These are phyloP conservation scores for Calamus simplicifolius DNA, from an alignment of 176 grass and related monocot genomes.

Conservation along the genomic window DNA sequence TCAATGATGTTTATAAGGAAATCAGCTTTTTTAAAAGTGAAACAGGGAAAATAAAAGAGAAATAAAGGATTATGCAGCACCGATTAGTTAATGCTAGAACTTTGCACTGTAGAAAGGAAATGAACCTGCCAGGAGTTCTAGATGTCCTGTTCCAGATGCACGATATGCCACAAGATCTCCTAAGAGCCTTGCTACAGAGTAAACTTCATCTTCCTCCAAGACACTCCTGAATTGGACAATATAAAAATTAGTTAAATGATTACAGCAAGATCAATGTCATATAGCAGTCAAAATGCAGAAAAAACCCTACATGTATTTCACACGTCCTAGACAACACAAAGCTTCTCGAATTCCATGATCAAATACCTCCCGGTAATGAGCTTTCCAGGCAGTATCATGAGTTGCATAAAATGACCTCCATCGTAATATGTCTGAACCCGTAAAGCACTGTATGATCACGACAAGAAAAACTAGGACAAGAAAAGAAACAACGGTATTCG, in stretches of 20 bases:
- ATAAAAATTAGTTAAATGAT: constrained; percentile 3
- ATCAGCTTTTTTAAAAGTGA: not conserved
- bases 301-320: constrained; percentile 77
- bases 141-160: constrained; percentile 96
- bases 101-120: not conserved
- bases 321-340: constrained; percentile 88
- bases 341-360: constrained; percentile 96
- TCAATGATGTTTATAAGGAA: too few relatives aligned
- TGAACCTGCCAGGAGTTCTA: constrained; percentile 86
- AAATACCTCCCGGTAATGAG: constrained; percentile 97
- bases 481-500: constrained; percentile 52
- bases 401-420: constrained; percentile 97
- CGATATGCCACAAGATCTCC: constrained; percentile 99
- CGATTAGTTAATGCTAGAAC: not conserved
- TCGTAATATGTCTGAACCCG: constrained; percentile 78
- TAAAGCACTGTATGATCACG: constrained; percentile 78
- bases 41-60: not conserved
- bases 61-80: too few relatives aligned
- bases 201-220: constrained; percentile 92
- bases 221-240: constrained; percentile 54
- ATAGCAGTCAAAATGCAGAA: constrained; percentile 19
- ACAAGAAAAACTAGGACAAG: constrained; percentile 73
- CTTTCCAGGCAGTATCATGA: constrained; percentile 97
- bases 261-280: constrained; percentile 16
- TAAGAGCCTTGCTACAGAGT: constrained; percentile 91